phyloP scores from a whole-genome alignment of 2,329 filamentous ascomycete species.

The Arthrinium phaeospermum region DNA sequence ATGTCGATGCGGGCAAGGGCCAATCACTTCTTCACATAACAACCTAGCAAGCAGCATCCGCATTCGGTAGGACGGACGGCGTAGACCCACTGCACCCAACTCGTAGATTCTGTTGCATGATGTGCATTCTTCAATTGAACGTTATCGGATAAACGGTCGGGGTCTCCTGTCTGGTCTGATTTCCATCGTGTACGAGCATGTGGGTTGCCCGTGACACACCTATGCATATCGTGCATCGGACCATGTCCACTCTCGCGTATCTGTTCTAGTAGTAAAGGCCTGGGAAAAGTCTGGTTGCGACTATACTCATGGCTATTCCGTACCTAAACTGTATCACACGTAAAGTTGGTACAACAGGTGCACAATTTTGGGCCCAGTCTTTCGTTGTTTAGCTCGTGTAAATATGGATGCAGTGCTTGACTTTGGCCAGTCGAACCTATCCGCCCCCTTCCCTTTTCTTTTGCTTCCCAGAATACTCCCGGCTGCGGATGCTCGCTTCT shows the following conservation, averaged over 20 bases:
- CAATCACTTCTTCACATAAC: background rate
- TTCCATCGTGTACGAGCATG: background rate
- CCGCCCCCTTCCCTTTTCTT: background rate
- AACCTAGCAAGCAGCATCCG: conserved; percentile 2
- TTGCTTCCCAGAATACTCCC: background rate
- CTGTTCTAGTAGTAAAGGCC: background rate
- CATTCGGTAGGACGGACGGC: background rate
- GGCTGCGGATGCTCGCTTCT: too few species aligned
- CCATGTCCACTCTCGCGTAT: background rate
- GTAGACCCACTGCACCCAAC: background rate
- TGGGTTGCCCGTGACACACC: background rate
- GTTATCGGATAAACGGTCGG: background rate
- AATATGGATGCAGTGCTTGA: background rate
- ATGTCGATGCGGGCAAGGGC: background rate
- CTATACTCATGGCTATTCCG: background rate
- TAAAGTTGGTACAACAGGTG: background rate
- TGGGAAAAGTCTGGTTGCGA: background rate
- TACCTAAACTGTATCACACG: background rate
- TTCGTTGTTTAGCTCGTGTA: background rate
- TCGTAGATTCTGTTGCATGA: background rate
- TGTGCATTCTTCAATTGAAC: background rate
- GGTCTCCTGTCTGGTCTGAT: background rate
- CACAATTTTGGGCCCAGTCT: background rate
- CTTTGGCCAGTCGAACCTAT: background rate
- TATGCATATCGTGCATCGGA: background rate